Conservation (phyloP, 2,329 filamentous ascomycete genomes). For the Aspergillus sp. region DNA sequence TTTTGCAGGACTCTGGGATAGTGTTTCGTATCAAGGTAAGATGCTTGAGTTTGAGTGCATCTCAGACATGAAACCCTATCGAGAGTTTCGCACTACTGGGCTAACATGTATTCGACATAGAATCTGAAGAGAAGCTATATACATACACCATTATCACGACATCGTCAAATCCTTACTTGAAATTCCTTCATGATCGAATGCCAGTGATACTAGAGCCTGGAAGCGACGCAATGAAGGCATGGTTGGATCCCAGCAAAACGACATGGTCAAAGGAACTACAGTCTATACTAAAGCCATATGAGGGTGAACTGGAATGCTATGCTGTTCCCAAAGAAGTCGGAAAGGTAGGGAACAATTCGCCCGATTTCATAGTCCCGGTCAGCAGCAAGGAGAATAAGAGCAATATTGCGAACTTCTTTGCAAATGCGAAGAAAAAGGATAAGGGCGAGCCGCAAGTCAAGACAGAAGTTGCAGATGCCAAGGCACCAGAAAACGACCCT, state of each 20-base stretch:
- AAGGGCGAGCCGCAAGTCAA: slow-evolving; percentile 21
- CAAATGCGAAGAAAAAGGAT: slow-evolving; percentile 45
- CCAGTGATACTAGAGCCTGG: slow-evolving; percentile 81
- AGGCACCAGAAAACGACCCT: slow-evolving; percentile 17
- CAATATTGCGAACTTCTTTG: slow-evolving; percentile 93
- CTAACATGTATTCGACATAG: slow-evolving; percentile 27
- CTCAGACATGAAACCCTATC: background rate
- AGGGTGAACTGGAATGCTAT: slow-evolving; percentile 77
- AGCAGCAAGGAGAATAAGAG: slow-evolving; percentile 83
- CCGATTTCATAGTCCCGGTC: slow-evolving; percentile 75
- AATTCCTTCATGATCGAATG: slow-evolving; percentile 91
- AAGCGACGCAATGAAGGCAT: slow-evolving; percentile 63
- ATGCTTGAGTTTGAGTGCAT: background rate
- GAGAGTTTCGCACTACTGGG: background rate
- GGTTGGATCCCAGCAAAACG: slow-evolving; percentile 69
- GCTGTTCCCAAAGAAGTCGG: slow-evolving; percentile 84
- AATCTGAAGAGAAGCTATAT: slow-evolving; percentile 65
- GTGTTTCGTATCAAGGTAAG: slow-evolving; percentile 70
- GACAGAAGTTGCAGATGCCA: slow-evolving; percentile 18
- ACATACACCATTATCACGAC: slow-evolving; percentile 96
- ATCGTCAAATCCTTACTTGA: slow-evolving; percentile 73
- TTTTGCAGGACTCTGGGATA: slow-evolving; percentile 89
- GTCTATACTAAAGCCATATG: slow-evolving; percentile 69
- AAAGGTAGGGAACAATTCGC: slow-evolving; percentile 88
- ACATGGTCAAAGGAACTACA: slow-evolving; percentile 80